Base-by-base conservation (phyloP, 257 asterid genomes). In the Lavandula angustifolia region DNA sequence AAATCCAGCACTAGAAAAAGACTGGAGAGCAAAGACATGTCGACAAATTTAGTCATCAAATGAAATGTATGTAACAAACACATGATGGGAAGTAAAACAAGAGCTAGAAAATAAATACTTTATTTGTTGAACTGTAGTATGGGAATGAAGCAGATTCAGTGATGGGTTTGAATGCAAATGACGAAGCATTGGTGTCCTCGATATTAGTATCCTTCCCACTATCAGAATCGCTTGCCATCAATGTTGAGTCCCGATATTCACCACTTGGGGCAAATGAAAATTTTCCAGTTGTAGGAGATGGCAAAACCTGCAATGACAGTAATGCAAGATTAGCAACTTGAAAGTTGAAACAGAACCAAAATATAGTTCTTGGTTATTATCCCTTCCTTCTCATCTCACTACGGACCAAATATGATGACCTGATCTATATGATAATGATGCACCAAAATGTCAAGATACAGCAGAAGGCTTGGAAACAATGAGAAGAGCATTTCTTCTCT, bases 281-380 rank as follows among this genome's bases (percentile, higher is more conserved):
- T 74, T 89, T 81, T 38, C 97, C 97, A 11, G 95, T 87, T 34
- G 97, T 89, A 62, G 97, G 97, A 67, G 97, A 81, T 53, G 87
- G 79, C 53, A 53, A 49, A 71, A 65, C 78, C 85, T 80, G 69
- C 57, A 42, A 34, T 38, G 14, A n/a, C 51, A 57, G 68, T 42
- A 55, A 49, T n/a, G n/a, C n/a, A n/a, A n/a, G n/a, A n/a, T n/a
- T n/a, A n/a, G n/a, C n/a, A n/a, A n/a, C n/a, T n/a, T n/a, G n/a
- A n/a, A n/a, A 35, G 12, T 44, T 32, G 31, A 41, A 54, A 42
- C 31, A n/a, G 40, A 67, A 56, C 4, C 47, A 49, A 35, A 3
- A 31, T 33, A 14, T 5, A 17, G 6, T 7, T 53, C 34, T 54
- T 3, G 51, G 1, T 32, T 4, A 54, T 13, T 6, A 43, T 3